Evolutionary conservation across 2,329 filamentous ascomycete genomes (phyloP).

Genomic region (Aspergillus pseudoglaucus): DNA sequence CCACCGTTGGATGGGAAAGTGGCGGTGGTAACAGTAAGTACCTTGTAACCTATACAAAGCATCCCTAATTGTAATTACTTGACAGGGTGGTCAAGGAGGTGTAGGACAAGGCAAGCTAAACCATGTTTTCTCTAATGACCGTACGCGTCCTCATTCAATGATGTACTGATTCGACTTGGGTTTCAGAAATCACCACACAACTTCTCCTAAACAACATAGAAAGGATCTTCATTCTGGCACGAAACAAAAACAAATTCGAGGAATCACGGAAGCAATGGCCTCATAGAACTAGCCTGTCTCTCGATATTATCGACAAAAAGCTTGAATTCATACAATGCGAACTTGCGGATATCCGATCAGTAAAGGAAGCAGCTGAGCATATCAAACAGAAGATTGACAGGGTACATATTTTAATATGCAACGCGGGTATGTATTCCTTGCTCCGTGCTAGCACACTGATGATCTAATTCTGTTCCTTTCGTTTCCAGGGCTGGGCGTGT

Average conservation of each 20-base stretch:
- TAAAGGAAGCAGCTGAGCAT: conserved; percentile 14
- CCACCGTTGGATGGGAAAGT: conserved; percentile 21
- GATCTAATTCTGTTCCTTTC: not conserved
- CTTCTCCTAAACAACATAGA: conserved; percentile 24
- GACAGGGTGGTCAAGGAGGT: conserved; percentile 23
- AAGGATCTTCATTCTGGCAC: conserved; percentile 24
- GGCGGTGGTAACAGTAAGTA: conserved; percentile 23
- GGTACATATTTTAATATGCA: conserved; percentile 27
- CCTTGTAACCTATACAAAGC: not conserved
- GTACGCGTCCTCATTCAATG: not conserved
- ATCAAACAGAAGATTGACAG: conserved; percentile 17
- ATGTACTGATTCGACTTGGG: not conserved
- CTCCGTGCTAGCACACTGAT: not conserved
- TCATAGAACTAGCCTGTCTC: conserved; percentile 9
- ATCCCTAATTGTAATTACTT: not conserved
- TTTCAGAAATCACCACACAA: conserved; percentile 22
- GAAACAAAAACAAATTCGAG: conserved; percentile 17
- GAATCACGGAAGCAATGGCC: conserved; percentile 20
- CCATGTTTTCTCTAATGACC: not conserved
- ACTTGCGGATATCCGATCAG: conserved; percentile 20
- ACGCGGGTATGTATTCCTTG: conserved; percentile 19
- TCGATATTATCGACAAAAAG: conserved; percentile 12
- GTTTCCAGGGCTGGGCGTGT: conserved; percentile 12
- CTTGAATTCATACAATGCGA: conserved; percentile 25
- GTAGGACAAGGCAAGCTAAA: conserved; percentile 20